Percentiles rank a stretch among this genome's conserved stretches.
phyloP scores from a whole-genome alignment of 2,329 filamentous ascomycete species.

The Camillea tinctor region DNA sequence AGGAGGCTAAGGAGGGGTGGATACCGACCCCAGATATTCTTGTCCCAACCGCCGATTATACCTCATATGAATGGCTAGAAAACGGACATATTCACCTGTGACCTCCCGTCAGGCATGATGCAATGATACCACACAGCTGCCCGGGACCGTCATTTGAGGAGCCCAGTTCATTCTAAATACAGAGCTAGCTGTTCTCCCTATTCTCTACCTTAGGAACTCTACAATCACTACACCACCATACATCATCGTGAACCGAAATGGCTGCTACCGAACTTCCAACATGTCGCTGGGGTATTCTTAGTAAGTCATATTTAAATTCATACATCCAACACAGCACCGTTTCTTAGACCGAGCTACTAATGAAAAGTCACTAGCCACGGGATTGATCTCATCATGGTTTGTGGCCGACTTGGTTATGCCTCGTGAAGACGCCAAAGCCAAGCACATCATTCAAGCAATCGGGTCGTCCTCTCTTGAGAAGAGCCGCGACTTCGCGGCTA shows the following conservation, averaged over 20 bases:
- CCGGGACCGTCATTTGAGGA: no score
- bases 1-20: background rate
- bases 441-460: slow-evolving; percentile 42
- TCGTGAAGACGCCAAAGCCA: slow-evolving; percentile 35
- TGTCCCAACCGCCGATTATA: background rate
- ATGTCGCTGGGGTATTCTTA: background rate
- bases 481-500: slow-evolving; percentile 37
- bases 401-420: slow-evolving; percentile 40
- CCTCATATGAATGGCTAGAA: background rate
- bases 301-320: background rate
- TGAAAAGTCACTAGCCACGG: slow-evolving; percentile 33
- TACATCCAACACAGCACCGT: no score
- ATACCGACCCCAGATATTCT: background rate
- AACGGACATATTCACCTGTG: background rate
- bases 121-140: background rate
- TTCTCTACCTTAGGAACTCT: background rate
- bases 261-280: background rate
- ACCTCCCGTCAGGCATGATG: background rate
- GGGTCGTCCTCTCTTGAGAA: slow-evolving; percentile 41
- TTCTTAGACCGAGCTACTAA: background rate
- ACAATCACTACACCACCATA: background rate
- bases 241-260: background rate
- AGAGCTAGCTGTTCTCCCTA: background rate
- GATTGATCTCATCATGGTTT: slow-evolving; percentile 46
- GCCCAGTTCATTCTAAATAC: background rate